phyloP scores from a whole-genome alignment of 179 eudicot genomes.

The Corrigiola litoralis region DNA sequence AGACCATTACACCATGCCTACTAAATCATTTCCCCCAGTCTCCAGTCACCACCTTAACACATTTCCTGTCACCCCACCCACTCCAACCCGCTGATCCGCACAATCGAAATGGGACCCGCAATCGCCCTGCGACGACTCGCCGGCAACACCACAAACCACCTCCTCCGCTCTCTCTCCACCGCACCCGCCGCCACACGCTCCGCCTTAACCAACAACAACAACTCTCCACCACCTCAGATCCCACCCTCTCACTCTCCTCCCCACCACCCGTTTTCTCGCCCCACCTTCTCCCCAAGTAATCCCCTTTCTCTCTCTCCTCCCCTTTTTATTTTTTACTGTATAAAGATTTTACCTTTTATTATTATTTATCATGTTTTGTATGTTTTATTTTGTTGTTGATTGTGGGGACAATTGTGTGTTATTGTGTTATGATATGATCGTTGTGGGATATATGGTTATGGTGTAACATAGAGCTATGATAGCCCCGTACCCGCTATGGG shows the following conservation, averaged over 20 bases:
- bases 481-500: too few relatives aligned
- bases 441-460: background rate
- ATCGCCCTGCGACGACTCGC: background rate
- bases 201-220: background rate
- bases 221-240: conserved; percentile 2
- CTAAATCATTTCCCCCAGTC: too few relatives aligned
- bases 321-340: background rate
- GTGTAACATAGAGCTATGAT: too few relatives aligned
- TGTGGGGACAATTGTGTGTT: background rate
- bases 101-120: too few relatives aligned
- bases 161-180: background rate
- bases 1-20: too few relatives aligned
- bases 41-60: too few relatives aligned
- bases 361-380: background rate
- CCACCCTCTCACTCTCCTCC: background rate
- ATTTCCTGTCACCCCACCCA: too few relatives aligned
- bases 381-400: background rate
- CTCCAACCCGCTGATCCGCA: too few relatives aligned
- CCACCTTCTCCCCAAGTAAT: background rate
- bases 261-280: background rate
- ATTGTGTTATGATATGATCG: background rate
- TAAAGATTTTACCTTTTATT: too few relatives aligned
- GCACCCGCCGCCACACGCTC: background rate
- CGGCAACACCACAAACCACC: background rate
- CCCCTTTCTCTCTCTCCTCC: background rate